A percentile compares a stretch with the other conserved stretches of the same genome.
phyloP scores from a whole-genome alignment of 2,329 filamentous ascomycete species.

The Fusarium sp. region DNA sequence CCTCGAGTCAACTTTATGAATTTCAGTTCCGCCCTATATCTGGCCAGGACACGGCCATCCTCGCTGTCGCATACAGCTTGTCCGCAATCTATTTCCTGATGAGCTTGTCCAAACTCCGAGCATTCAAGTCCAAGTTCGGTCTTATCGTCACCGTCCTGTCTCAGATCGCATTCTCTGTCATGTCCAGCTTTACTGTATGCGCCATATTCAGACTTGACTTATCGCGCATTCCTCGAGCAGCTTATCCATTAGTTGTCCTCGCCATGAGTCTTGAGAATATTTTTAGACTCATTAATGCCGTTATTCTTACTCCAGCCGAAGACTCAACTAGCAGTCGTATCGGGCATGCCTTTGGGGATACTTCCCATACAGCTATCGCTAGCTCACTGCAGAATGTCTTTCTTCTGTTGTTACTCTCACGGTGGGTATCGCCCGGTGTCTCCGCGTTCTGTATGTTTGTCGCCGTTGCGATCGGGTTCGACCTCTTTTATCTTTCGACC shows the following conservation, averaged over 20 bases:
- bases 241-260: conserved; percentile 82
- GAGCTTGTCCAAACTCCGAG: conserved; percentile 76
- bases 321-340: conserved; percentile 77
- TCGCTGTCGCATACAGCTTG: conserved; percentile 75
- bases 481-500: conserved; percentile 82
- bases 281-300: conserved; percentile 81
- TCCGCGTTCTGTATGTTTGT: conserved; percentile 82
- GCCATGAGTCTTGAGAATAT: conserved; percentile 84
- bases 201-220: conserved; percentile 81
- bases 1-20: conserved; percentile 75
- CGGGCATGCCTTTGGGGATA: conserved; percentile 79
- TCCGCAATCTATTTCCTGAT: conserved; percentile 74
- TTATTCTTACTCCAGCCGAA: conserved; percentile 78
- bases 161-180: conserved; percentile 78
- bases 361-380: conserved; percentile 76
- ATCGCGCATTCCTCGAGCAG: conserved; percentile 78
- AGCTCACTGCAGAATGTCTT: conserved; percentile 77
- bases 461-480: conserved; percentile 79
- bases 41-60: conserved; percentile 71
- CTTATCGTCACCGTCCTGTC: conserved; percentile 77
- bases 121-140: conserved; percentile 81
- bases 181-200: conserved; percentile 85
- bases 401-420: conserved; percentile 75
- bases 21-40: conserved; percentile 84
- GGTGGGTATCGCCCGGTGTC: conserved; percentile 76